Evolutionary conservation across 805 yeast species (phyloP), one percentile per base, ranked within the genome.

Genomic region (Cyberlindnera japonica): DNA sequence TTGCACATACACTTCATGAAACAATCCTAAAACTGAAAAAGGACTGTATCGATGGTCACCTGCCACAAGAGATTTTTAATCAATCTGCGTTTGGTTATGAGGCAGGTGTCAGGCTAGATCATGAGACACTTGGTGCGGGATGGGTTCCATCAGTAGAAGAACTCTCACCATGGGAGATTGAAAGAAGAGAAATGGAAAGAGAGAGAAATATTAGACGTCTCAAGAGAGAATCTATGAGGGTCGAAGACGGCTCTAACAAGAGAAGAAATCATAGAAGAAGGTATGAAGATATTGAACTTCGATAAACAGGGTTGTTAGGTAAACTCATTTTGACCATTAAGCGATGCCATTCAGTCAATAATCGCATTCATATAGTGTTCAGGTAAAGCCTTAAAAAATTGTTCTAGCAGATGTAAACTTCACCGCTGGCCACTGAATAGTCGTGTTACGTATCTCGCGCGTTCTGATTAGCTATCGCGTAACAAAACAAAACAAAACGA

Each of bases 91-190:
- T 74, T 51, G 79, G 77, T n/a, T 68, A 67, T 29, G 72, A 72
- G 39, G 79, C 83, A 1, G 86, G 95, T 33, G 64, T 76, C 66
- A 77, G 90, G 58, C 73, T 72, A 55, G 96, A 83, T 55, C 73
- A 77, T 22, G 93, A 83, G 55, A 79, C 78, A 37, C 72, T 86
- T 19, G 95, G 95, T 23, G 84, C 80, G 26, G 70, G 67, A 12
- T 93, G 96, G 95, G 81, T 82, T 40, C 99, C 99, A 20, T 73
- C 79, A 31, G 83, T 91, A 6, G 98, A 91, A 62, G 77, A 79
- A 12, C 71, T 93, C 44, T 80, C 93, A 2, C 90, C 86, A 40
- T 88, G 90, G 77, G 99, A 93, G 62, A 87, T 93, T 42, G 97
- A 91, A 58, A 83, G 83, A 64, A 75, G 98, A 50, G 98, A 93